Evolutionary conservation across 306 rosid genomes (phyloP), one percentile per base, ranked within the genome.

Genomic region (Malus asiatica): DNA sequence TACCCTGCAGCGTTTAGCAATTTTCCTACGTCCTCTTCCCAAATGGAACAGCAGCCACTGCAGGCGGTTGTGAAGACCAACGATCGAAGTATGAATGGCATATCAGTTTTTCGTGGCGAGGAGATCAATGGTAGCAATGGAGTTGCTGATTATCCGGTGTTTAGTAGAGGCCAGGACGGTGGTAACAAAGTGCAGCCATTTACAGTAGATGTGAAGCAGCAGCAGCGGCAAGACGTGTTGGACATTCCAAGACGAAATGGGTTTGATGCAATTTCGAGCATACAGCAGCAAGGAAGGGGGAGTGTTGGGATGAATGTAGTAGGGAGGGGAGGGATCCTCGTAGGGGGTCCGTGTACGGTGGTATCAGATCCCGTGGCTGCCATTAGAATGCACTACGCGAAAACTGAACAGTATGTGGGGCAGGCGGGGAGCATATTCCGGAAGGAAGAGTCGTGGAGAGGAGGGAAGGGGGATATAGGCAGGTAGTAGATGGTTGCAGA

Each of bases 291-390:
- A 79, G 89, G 93, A 51, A 87, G 86, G 58, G 93, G 88, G 76
- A 35, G 87, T 73, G 89, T 86, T 35, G 98, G 97, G 82, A 76
- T 92, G 90, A 91, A 85, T 68, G 90, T 96, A 0, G 83, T 86
- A 44, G 93, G 90, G 15, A 89, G 95, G 80, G 87, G 94, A 20
- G 93, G 92, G 65, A 84, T 92, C 81, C 73, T 89, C 22, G 82
- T 88, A 66, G 95, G 93, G 63, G 93, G 92, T 33, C 79, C 91
- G 2, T 86, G 95, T 84, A 79, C 84, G 4, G 90, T 92, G 30
- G 93, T 91, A 71, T 87, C 97, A 0, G 99, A 96, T 84, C 90
- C 97, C 0, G 97, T 93, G 87, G 97, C 96, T 32, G 99, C 99
- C 46, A 87, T 91, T 58, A 96, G 90, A 83, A 87, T 89, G 92